Base-by-base conservation (phyloP, 164 flowering plant genomes). In the Kingdonia uniflora region DNA sequence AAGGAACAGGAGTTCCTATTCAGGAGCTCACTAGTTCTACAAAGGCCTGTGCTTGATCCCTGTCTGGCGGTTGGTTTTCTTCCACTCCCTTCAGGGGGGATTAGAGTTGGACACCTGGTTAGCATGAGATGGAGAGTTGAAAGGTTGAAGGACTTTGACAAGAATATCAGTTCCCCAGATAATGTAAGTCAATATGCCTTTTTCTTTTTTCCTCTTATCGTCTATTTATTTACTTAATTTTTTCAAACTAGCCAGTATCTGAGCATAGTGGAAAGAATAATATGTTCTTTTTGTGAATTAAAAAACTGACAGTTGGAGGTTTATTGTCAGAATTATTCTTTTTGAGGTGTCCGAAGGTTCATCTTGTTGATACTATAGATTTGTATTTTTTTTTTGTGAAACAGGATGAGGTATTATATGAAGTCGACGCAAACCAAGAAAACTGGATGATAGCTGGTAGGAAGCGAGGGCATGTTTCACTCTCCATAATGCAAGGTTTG, bases 381-480 rank as follows among this genome's bases (percentile, higher is more conserved):
- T 29, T 29, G 8, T 29, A 29, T 8, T 29, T 4, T 29, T 24
- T 24, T 43, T 62, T 66, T 21, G 60, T 40, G 39, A 51, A 51
- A 47, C 82, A 82, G 92, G 90, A 80, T 71, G 95, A 94, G 65
- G 76, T 94, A 42, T 63, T 86, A 42, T 94, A 84, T 69, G 96
- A 94, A 76, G 79, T 94, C 29, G 69, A 68, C 55, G 97, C 91
- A 42, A 83, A 76, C 4, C 4, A 29, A 6, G 85, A 80, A 43
- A 80, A 76, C 64, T 94, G 99, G 97, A 94, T 94, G 99, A 79
- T 94, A 65, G 99, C 99, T 58, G 99, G 99, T 54, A 82, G 99
- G 74, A 94, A 85, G 68, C 73, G 89, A 53, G 99, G 99, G 23
- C 81, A 86, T 68, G 81, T 76, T 25, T 71, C 81, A 29, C 79